Evolutionary conservation across 148 eudicot genomes (phyloP).

Genomic region (Fallopia convolvulus): DNA sequence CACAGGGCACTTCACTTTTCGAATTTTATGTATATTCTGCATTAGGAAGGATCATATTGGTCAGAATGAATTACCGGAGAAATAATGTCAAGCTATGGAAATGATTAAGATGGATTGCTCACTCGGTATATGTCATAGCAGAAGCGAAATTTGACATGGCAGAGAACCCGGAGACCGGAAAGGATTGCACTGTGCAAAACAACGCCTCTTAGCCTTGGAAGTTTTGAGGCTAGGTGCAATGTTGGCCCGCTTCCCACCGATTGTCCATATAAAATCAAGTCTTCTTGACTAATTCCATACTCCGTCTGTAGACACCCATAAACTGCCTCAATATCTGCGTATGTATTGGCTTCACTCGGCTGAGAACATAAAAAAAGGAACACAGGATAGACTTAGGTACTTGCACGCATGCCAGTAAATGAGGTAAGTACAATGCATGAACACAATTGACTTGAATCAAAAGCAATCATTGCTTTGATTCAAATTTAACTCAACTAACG

Average conservation of each 20-base stretch:
- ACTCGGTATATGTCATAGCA: conserved; percentile 95
- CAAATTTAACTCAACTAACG: no score
- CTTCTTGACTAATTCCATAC: conserved; percentile 90
- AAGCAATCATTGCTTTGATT: no score
- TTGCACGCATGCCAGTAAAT: no score
- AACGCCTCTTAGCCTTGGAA: conserved; percentile 95
- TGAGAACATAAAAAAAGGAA: conserved; percentile 22
- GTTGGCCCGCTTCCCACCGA: conserved; percentile 99
- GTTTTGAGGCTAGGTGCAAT: conserved; percentile 75
- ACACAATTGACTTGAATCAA: no score
- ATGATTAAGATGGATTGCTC: conserved; percentile 12
- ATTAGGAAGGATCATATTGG: conserved; percentile 15
- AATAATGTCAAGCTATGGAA: not conserved
- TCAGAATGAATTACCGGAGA: conserved; percentile 1
- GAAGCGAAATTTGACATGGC: conserved; percentile 75
- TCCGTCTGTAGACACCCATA: conserved; percentile 91
- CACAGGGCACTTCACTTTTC: conserved; percentile 91
- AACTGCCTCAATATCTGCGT: conserved; percentile 96
- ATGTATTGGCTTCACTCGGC: conserved; percentile 91
- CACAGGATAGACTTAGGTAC: no score
- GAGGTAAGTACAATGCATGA: no score
- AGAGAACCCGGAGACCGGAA: conserved; percentile 94
- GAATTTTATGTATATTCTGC: conserved; percentile 94
- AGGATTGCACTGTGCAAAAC: conserved; percentile 98
- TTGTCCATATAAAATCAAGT: conserved; percentile 88